Conservation (phyloP, 2,329 filamentous ascomycete species). For the Trichoderma sp. region DNA sequence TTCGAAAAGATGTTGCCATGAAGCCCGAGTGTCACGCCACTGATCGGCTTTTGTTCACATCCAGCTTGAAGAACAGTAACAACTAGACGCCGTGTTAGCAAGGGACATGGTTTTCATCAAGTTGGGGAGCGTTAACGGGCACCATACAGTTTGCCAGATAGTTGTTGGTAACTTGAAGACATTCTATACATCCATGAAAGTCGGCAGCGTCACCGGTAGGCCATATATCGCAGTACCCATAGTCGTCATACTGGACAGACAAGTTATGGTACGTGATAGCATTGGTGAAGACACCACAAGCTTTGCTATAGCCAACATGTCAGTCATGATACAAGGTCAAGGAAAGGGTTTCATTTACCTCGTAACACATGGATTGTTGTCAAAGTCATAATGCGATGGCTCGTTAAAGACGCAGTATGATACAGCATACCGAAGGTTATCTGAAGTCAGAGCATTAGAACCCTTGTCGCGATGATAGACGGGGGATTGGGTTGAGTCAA, state of each 20-base stretch:
- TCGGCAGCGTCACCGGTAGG: slow-evolving; percentile 37
- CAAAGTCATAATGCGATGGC: slow-evolving; percentile 41
- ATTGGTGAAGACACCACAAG: slow-evolving; percentile 48
- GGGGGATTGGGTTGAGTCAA: neutral
- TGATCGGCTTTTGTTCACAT: slow-evolving; percentile 50
- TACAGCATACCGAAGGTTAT: slow-evolving; percentile 56
- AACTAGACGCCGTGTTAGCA: slow-evolving; percentile 35
- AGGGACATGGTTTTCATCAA: neutral
- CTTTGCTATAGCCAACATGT: slow-evolving; percentile 40
- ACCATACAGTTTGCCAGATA: slow-evolving; percentile 54
- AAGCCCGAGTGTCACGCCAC: slow-evolving; percentile 48
- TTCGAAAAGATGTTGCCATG: slow-evolving; percentile 52
- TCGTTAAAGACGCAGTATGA: slow-evolving; percentile 55
- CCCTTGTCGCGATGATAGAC: neutral
- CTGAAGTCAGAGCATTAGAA: slow-evolving; percentile 33
- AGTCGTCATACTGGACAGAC: slow-evolving; percentile 42
- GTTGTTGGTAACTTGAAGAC: slow-evolving; percentile 40
- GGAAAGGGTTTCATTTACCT: slow-evolving; percentile 34
- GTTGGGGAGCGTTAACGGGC: neutral
- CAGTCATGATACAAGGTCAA: slow-evolving; percentile 21
- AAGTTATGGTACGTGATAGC: slow-evolving; percentile 51
- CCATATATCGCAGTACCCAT: slow-evolving; percentile 55
- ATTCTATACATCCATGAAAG: slow-evolving; percentile 43
- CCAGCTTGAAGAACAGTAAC: slow-evolving; percentile 53
- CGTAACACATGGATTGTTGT: slow-evolving; percentile 50